Base-by-base conservation (phyloP, 257 asterid species). In the Rehmannia glutinosa region DNA sequence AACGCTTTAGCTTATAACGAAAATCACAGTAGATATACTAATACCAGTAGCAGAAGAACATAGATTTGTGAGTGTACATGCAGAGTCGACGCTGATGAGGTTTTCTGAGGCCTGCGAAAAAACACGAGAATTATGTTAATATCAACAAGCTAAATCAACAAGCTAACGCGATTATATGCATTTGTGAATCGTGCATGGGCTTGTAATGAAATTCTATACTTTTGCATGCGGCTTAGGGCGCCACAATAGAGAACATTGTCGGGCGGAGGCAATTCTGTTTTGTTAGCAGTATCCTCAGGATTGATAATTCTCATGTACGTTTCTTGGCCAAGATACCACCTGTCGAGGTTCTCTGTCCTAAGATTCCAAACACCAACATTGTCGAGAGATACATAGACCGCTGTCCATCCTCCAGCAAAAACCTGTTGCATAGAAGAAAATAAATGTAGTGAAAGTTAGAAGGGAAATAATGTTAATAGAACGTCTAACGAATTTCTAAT, bases 271-370 rank as follows among this genome's bases (percentile, higher is more conserved):
- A 73, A n/a, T 38, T 91, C 99, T n/a, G 99, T 91, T 77, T 88
- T 84, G 77, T 88, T 84, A 75, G 64, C 21, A 3, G 53, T 41
- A 55, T 91, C 97, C 74, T 87, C 93, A 5, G 96, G 98, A 68
- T 94, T 91, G 25, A 86, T 71, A 27, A 94, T 86, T 77, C 85
- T 84, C 89, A 94, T 82, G 68, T 91, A 94, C 0, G 99, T 94
- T 78, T 94, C 99, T 68, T 91, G 98, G 10, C 99, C 99, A 27
- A 94, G 94, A 78, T 94, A 89, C 99, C 97, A 91, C 70, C 95
- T 78, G 82, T 94, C 99, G 0, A 91, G 87, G 70, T 94, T 94
- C 38, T 94, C 99, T 4, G 90, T 65, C 75, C 99, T 84, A 15
- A 94, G 86, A 78, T 89, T 94, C 99, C 99, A 94, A 3, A 79